Conservation (phyloP, 345 rosid species). For the Noccaea caerulescens region DNA sequence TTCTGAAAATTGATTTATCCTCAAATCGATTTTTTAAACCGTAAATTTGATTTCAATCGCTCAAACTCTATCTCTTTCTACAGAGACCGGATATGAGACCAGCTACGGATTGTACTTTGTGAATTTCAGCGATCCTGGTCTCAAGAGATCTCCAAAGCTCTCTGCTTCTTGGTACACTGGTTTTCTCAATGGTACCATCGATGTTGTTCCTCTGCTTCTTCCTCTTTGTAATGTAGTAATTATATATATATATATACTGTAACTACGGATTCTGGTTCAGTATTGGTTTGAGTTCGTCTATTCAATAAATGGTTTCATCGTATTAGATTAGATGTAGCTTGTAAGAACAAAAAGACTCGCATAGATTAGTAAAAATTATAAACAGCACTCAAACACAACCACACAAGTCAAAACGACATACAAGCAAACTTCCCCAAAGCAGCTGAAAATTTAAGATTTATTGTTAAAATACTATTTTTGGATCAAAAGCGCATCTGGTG, state of each 20-base stretch:
- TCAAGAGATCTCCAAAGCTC: constrained; percentile 50
- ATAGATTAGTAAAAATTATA: background rate
- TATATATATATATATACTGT: background rate
- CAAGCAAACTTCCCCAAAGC: background rate
- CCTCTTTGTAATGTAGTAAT: constrained; percentile 10
- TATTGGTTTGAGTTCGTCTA: background rate
- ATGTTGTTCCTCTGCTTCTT: constrained; percentile 12
- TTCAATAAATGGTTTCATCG: background rate
- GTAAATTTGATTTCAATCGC: too few relatives aligned
- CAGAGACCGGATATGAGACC: too few relatives aligned
- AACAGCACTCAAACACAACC: too few relatives aligned
- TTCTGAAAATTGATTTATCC: too few relatives aligned
- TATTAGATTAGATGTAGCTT: background rate
- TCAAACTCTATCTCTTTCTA: too few relatives aligned
- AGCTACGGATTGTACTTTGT: constrained; percentile 47
- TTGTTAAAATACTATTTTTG: too few relatives aligned
- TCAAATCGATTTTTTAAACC: too few relatives aligned
- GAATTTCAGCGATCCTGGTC: constrained; percentile 49
- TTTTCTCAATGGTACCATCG: constrained; percentile 46
- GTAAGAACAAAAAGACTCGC: background rate
- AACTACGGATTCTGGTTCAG: background rate
- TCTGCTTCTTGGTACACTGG: constrained; percentile 55
- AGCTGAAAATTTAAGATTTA: too few relatives aligned
- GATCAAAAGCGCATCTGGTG: constrained; percentile 70
- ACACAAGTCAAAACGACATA: background rate